Evolutionary conservation across 2,329 filamentous ascomycete genomes (phyloP).

Genomic region (Fusarium stilboides): DNA sequence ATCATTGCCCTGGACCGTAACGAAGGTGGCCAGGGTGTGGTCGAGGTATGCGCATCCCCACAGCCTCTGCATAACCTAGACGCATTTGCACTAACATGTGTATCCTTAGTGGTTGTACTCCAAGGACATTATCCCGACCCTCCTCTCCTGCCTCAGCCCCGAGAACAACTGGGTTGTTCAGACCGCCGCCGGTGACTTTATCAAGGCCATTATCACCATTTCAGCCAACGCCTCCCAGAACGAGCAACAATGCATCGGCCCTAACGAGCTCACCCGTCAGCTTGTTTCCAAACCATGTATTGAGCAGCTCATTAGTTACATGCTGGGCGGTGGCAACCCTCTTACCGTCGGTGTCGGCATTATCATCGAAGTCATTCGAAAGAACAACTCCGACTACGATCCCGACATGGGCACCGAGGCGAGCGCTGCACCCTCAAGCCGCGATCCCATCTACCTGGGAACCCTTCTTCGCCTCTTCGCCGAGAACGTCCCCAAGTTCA

Average conservation of each 20-base stretch:
- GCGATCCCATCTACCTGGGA: slow-evolving; percentile 96
- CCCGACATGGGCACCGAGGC: slow-evolving; percentile 89
- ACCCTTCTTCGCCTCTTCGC: slow-evolving; percentile 91
- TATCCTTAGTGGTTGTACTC: slow-evolving; percentile 85
- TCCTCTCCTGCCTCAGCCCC: slow-evolving; percentile 89
- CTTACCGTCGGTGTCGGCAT: slow-evolving; percentile 97
- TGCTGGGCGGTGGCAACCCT: slow-evolving; percentile 94
- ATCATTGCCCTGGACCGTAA: slow-evolving; percentile 96
- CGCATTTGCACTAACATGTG: slow-evolving; percentile 40
- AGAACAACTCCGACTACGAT: slow-evolving; percentile 99
- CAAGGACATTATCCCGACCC: slow-evolving; percentile 86
- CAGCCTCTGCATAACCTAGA: slow-evolving; percentile 2
- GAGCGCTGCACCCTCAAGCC: slow-evolving; percentile 83
- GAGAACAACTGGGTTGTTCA: slow-evolving; percentile 92
- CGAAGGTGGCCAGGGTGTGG: slow-evolving; percentile 91
- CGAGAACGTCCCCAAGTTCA: slow-evolving; percentile 92
- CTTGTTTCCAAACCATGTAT: slow-evolving; percentile 90
- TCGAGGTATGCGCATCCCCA: slow-evolving; percentile 76
- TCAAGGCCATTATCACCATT: slow-evolving; percentile 99
- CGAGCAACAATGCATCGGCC: slow-evolving; percentile 98
- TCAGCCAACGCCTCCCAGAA: slow-evolving; percentile 98
- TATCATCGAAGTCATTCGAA: slow-evolving; percentile 97
- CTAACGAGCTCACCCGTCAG: slow-evolving; percentile 95
- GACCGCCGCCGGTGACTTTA: slow-evolving; percentile 95
- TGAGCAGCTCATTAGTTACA: slow-evolving; percentile 87